Base-by-base conservation (phyloP, 1,139 yeast species). In the Lizanozyma gosingica region DNA sequence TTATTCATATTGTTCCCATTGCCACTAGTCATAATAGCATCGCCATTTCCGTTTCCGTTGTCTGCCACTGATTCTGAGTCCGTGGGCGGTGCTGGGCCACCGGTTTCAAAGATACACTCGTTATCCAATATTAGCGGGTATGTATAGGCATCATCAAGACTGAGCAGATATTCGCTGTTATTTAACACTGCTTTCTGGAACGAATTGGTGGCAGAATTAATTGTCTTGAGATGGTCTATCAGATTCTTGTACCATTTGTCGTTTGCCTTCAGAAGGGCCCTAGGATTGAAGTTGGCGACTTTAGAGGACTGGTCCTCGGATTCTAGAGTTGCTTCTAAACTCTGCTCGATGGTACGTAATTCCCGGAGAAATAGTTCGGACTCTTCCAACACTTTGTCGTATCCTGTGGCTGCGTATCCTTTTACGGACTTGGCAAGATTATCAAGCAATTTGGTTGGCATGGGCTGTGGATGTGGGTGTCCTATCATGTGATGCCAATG, bases 81-180 rank as follows among this genome's bases (percentile, higher is more conserved):
- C n/a, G n/a, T n/a, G n/a, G n/a, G n/a, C n/a, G n/a, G n/a, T n/a
- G n/a, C n/a, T n/a, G n/a, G n/a, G n/a, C n/a, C n/a, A n/a, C n/a
- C n/a, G 29, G 29, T 22, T 11, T 22, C 29, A 22, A 22, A 22
- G 29, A 22, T 22, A 11, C 9, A 33, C 9, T 22, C 29, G 39
- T 61, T 59, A 42, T 63, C 54, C 38, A 69, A 52, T 41, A 56
- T 53, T 42, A 70, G 55, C 0, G 71, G 71, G 43, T 63, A 70
- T 1, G 67, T 58, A 46, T 70, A 70, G 3, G 75, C 73, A 34
- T 67, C 73, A 50, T 69, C 74, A 40, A 70, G 50, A 43, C 64
- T 63, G 33, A 67, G 51, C 33, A 45, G 49, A 46, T 57, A 66
- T 40, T 54, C 56, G 16, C 62, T 45, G 47, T 60, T 62, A 40